Base-by-base conservation (phyloP, 306 rosid genomes). In the Medicago ruthenica region DNA sequence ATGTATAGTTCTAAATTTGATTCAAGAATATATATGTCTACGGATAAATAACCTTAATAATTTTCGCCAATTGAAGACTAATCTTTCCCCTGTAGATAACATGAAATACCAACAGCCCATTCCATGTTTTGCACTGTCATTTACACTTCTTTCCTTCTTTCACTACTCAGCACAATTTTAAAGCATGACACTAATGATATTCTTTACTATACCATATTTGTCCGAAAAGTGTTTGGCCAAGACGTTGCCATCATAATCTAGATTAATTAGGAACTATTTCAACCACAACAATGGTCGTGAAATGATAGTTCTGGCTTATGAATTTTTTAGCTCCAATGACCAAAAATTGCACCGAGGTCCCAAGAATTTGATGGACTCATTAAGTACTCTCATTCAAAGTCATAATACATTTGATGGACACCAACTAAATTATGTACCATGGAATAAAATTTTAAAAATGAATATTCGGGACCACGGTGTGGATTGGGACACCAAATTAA, bases 291-390 rank as follows among this genome's bases (percentile, higher is more conserved):
- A 37, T 65, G 70, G 48, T 17, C 3, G 2, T 17, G 37, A 64
- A 64, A 17, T 64, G 50, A 37, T 17, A 64, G 15, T 36, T 64
- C 6, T 64, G 3, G 15, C 27, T 17, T 16, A 17, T 17, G 70
- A 65, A 65, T 31, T 17, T 39, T 65, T 65, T 39, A 10, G 14
- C 10, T 65, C 15, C 10, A n/a, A 5, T 27, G 40, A 9, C 60
- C 27, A 65, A 39, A 65, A 65, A 37, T 39, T 61, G 15, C 34
- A 65, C 48, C 0, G 16, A 65, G 70, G 70, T 65, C 70, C 70
- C 51, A 39, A 65, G 7, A 17, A 24, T 69, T 27, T 69, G 70
- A 69, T 24, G 31, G 60, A 48, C 41, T 69, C 44, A 4, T 65
- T 65, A 40, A 37, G 24, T 9, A 9, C 4, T n/a, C 7, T 63